Percentiles rank a stretch among this genome's conserved stretches.
phyloP scores from a whole-genome alignment of 495 filamentous ascomycete genomes.

The Penicillium cinerascens region DNA sequence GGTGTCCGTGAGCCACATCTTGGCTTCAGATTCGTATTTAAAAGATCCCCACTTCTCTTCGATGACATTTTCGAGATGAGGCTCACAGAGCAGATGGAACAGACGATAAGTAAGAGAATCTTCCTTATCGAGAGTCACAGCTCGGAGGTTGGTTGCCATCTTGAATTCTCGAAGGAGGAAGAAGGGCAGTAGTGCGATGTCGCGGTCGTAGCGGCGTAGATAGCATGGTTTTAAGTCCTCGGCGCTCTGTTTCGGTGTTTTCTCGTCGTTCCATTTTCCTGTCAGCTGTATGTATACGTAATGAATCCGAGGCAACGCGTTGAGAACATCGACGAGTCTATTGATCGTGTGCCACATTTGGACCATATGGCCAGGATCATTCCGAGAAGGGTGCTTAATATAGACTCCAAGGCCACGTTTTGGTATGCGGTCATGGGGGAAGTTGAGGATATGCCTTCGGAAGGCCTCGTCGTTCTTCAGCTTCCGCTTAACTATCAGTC shows the following conservation, averaged over 20 bases:
- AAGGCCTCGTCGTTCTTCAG: not conserved
- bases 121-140: too few species aligned
- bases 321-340: not conserved
- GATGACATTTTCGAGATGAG: not conserved
- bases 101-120: too few species aligned
- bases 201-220: not conserved
- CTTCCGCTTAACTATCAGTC: not conserved
- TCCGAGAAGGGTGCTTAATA: not conserved
- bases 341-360: not conserved
- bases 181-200: not conserved
- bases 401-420: not conserved
- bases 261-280: not conserved
- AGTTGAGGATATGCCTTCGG: not conserved
- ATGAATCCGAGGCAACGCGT: not conserved
- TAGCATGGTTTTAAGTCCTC: not conserved
- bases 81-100: not conserved
- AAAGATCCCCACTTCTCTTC: too few species aligned
- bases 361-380: not conserved
- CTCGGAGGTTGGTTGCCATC: not conserved
- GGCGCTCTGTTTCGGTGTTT: not conserved
- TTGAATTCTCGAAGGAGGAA: not conserved
- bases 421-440: not conserved
- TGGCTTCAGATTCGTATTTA: too few species aligned
- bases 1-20: not conserved
- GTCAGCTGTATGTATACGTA: not conserved